Evolutionary conservation across 2,329 filamentous ascomycete species (phyloP).

Genomic region (Verticillium tricorpus): DNA sequence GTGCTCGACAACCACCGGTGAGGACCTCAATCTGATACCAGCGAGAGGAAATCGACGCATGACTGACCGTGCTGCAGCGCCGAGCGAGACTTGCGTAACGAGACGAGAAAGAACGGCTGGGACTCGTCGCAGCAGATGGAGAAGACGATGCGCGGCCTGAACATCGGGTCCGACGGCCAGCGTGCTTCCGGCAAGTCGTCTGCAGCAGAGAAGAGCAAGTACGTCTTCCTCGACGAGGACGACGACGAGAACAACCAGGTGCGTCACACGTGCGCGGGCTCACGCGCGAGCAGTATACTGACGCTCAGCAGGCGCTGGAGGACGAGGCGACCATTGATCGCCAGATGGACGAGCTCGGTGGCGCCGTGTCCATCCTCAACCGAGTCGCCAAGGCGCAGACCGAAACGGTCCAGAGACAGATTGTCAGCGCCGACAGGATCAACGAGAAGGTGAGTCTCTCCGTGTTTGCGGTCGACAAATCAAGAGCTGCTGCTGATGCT

Average conservation of each 20-base stretch:
- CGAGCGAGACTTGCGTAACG: slow-evolving; percentile 62
- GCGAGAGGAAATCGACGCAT: neutral
- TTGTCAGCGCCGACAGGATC: slow-evolving; percentile 70
- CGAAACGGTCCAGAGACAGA: slow-evolving; percentile 71
- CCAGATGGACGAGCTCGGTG: slow-evolving; percentile 60
- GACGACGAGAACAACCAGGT: slow-evolving; percentile 49
- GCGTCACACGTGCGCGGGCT: fast-evolving
- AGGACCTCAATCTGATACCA: neutral
- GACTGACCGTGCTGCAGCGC: slow-evolving; percentile 14
- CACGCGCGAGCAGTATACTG: no score
- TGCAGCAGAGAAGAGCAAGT: slow-evolving; percentile 43
- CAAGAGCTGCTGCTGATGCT: slow-evolving; percentile 21
- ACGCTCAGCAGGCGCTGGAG: slow-evolving; percentile 29
- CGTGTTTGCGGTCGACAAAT: neutral
- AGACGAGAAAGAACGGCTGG: slow-evolving; percentile 51
- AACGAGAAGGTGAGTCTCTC: slow-evolving; percentile 61
- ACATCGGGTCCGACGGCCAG: slow-evolving; percentile 19
- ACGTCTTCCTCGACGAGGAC: slow-evolving; percentile 73
- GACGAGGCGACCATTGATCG: slow-evolving; percentile 53
- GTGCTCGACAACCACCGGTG: slow-evolving; percentile 63
- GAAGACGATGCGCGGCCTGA: slow-evolving; percentile 38
- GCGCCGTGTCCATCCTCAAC: slow-evolving; percentile 68
- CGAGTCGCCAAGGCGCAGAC: slow-evolving; percentile 69
- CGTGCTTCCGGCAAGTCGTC: slow-evolving; percentile 16
- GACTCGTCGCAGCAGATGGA: slow-evolving; percentile 51